Evolutionary conservation across 768 basidiomycete genomes (phyloP).

Genomic region (Russula griseocarnosa): DNA sequence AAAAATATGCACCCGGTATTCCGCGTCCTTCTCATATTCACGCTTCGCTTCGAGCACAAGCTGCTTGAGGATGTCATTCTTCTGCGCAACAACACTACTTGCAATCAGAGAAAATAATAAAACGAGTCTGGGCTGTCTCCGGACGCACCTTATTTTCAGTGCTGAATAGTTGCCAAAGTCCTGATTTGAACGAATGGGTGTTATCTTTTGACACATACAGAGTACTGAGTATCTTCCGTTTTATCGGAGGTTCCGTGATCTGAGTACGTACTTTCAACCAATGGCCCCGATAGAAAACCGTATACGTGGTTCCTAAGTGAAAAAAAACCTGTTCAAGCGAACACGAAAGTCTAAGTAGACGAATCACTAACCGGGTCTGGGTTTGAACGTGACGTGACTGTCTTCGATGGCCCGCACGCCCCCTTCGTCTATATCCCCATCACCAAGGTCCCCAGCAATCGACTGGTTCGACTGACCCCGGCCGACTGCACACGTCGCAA

Average conservation of each 20-base stretch:
- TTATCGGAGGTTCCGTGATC: slow-evolving; percentile 21
- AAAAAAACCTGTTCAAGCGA: slow-evolving; percentile 7
- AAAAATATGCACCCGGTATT: slow-evolving; percentile 86
- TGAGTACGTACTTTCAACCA: slow-evolving; percentile 68
- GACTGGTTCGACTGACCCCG: slow-evolving; percentile 60
- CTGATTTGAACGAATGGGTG: slow-evolving; percentile 68
- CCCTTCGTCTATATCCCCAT: slow-evolving; percentile 55
- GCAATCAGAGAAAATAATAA: slow-evolving; percentile 1
- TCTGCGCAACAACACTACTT: slow-evolving; percentile 78
- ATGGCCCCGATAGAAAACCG: slow-evolving; percentile 87
- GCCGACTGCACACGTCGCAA: slow-evolving; percentile 70
- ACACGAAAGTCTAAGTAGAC: slow-evolving; percentile 6
- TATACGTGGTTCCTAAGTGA: slow-evolving; percentile 71
- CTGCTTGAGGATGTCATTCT: slow-evolving; percentile 82
- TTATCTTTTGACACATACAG: slow-evolving; percentile 55
- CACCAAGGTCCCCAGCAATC: slow-evolving; percentile 72
- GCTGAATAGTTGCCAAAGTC: slow-evolving; percentile 69
- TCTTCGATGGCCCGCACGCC: slow-evolving; percentile 60
- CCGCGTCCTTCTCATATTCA: slow-evolving; percentile 87
- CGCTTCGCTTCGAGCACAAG: slow-evolving; percentile 85
- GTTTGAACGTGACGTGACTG: slow-evolving; percentile 76
- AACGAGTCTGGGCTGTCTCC: slow-evolving; percentile 28
- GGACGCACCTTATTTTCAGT: slow-evolving; percentile 70
- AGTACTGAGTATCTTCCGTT: slow-evolving; percentile 14
- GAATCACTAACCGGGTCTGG: slow-evolving; percentile 59